These are phyloP conservation scores for Eucalyptus grandis DNA, from an alignment of 345 rosid genomes.

Conservation along the genomic window DNA sequence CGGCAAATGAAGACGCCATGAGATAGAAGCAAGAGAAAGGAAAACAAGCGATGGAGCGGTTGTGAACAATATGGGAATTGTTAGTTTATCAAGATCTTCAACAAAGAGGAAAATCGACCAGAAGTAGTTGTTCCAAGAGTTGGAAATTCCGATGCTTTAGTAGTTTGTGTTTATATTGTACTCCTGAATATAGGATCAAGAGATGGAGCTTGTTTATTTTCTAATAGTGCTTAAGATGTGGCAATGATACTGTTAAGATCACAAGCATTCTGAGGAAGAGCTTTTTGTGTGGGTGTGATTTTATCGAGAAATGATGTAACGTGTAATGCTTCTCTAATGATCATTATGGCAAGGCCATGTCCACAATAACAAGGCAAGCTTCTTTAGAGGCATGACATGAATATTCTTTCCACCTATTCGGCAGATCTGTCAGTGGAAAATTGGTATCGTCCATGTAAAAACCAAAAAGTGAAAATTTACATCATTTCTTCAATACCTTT, in stretches of 20 bases:
- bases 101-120: not conserved
- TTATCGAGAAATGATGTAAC: not conserved
- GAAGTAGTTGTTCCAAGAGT: not conserved
- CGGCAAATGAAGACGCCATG: not conserved
- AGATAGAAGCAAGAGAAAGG: not conserved
- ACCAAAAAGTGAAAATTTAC: too few relatives aligned
- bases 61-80: not conserved
- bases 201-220: not conserved
- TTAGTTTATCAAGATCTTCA: not conserved
- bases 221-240: not conserved
- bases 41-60: not conserved
- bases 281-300: not conserved
- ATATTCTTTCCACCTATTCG: too few relatives aligned
- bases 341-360: too few relatives aligned
- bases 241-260: not conserved
- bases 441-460: too few relatives aligned
- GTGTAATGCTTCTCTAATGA: slow-evolving; percentile 1
- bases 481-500: too few relatives aligned
- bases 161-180: not conserved
- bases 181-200: not conserved
- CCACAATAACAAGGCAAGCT: too few relatives aligned
- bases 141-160: not conserved
- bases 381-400: too few relatives aligned
- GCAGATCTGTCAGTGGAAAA: too few relatives aligned
- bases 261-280: not conserved